Evolutionary conservation across 2,329 filamentous ascomycete genomes (phyloP).

Genomic region (Verticillium tricorpus): DNA sequence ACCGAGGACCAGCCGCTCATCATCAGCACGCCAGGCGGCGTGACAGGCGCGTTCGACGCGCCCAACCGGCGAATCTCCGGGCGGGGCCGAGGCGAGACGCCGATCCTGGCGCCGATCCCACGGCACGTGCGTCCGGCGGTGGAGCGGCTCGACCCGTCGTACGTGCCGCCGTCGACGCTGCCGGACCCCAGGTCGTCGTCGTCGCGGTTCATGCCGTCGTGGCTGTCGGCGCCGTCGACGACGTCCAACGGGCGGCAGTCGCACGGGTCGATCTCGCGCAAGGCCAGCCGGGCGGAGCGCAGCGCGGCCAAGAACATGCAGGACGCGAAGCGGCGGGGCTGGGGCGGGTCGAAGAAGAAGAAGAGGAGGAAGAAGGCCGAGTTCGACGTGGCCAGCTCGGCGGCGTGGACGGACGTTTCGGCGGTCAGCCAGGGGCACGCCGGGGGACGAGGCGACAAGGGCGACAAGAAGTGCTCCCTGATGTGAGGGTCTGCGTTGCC

Average conservation of each 20-base stretch:
- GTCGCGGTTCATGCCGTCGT: slow-evolving; percentile 21
- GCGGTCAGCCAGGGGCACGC: slow-evolving; percentile 17
- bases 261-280: slow-evolving; percentile 39
- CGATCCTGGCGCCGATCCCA: slow-evolving; percentile 49
- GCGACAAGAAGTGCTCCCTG: slow-evolving; percentile 44
- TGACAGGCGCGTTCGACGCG: slow-evolving; percentile 48
- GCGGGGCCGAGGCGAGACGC: slow-evolving; percentile 29
- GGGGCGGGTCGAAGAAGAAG: slow-evolving; percentile 38
- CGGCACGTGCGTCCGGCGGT: slow-evolving; percentile 42
- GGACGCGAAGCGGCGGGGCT: slow-evolving; percentile 55
- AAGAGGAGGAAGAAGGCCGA: slow-evolving; percentile 29
- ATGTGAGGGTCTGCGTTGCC: slow-evolving; percentile 35
- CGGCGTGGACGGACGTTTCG: slow-evolving; percentile 50
- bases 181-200: slow-evolving; percentile 1
- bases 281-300: slow-evolving; percentile 51
- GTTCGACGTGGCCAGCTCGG: slow-evolving; percentile 36
- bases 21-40: slow-evolving; percentile 55
- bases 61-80: slow-evolving; percentile 24
- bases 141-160: slow-evolving; percentile 53
- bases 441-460: slow-evolving; percentile 20
- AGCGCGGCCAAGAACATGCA: slow-evolving; percentile 59
- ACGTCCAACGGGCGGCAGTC: slow-evolving; percentile 28
- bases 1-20: slow-evolving; percentile 50
- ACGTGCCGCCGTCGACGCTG: slow-evolving; percentile 26
- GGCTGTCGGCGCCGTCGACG: slow-evolving; percentile 30